Base-by-base conservation (phyloP, 768 basidiomycete genomes). In the Boletus huronensis region DNA sequence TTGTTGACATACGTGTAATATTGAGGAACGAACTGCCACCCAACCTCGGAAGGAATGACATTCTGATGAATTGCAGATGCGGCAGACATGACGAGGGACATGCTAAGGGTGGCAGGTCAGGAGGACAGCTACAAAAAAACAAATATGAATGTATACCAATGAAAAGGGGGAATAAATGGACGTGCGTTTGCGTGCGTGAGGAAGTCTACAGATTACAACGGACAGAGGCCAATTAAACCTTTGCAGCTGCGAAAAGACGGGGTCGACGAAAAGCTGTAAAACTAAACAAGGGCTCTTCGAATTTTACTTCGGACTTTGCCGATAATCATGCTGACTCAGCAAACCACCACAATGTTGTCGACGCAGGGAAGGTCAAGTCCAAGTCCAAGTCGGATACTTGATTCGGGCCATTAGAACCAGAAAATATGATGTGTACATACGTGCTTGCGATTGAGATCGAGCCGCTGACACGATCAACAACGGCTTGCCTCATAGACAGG, bases 1-100 rank as follows among this genome's bases (percentile, higher is more conserved):
- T 97, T 94, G 84, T 98, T 97, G 72, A 99, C 89, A 80, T 91
- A 96, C 65, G 91, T 96, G 78, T 99, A 99, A 78, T 98, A 98
- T 75, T 99, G 95, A 46, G 93, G 93, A 64, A 97, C 94, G 77
- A 98, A 98, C 76, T 98, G 94, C 93, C 94, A 98, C 75, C 95
- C 94, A 70, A 98, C 95, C 78, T 97, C 93, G 64, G 87, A 92
- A 73, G 90, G 90, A 78, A 87, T 77, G 78, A 90, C 85, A 69
- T 79, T 81, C 73, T 77, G 79, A 69, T 82, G 81, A 64, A 74
- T 67, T 64, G 73, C 58, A 65, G 82, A 64, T 70, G 75, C 59
- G 58, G 74, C 60, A 63, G 78, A 74, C 72, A 75, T 76, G 69
- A 68, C 49, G 58, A 53, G 52, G 59, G 61, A 70, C 65, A 68